These are phyloP conservation scores for Lasiodiplodia sp. DNA, from an alignment of 2,329 filamentous ascomycete genomes.

Conservation along the genomic window DNA sequence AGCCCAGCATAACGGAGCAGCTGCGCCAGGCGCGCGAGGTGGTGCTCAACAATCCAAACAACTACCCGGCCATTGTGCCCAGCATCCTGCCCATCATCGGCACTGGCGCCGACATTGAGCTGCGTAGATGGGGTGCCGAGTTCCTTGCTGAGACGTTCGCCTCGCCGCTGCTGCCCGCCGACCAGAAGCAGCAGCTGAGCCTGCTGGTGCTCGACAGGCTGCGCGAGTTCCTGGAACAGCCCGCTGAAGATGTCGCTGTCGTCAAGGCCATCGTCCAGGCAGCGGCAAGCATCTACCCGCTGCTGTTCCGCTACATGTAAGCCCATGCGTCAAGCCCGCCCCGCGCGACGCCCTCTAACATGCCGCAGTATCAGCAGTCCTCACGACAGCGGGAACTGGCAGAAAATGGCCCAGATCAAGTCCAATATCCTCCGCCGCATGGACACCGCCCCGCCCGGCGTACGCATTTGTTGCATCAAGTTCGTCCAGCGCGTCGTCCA, in stretches of 20 bases:
- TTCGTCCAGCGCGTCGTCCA: constrained; percentile 94
- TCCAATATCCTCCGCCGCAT: constrained; percentile 85
- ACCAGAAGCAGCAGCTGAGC: constrained; percentile 82
- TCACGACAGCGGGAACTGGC: constrained; percentile 82
- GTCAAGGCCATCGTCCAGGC: constrained; percentile 87
- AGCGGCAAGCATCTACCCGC: constrained; percentile 89
- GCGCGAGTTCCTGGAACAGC: constrained; percentile 53
- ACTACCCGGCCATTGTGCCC: constrained; percentile 91
- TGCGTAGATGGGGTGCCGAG: constrained; percentile 94
- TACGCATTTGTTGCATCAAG: constrained; percentile 95
- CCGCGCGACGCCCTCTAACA: constrained; percentile 38
- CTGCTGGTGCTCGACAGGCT: constrained; percentile 80
- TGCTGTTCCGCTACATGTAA: constrained; percentile 94
- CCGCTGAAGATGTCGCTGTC: constrained; percentile 76
- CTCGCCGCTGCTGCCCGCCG: constrained; percentile 78
- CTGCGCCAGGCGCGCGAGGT: constrained; percentile 90
- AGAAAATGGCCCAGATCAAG: constrained; percentile 88
- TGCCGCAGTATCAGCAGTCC: constrained; percentile 80
- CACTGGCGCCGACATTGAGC: constrained; percentile 69
- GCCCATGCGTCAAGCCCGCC: constrained; percentile 53
- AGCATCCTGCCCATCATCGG: constrained; percentile 92
- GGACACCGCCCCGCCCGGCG: constrained; percentile 77
- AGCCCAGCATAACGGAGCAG: constrained; percentile 66
- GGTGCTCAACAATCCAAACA: constrained; percentile 82
- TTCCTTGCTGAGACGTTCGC: constrained; percentile 97